Conservation (phyloP, 345 rosid species). For the Salix brachista region DNA sequence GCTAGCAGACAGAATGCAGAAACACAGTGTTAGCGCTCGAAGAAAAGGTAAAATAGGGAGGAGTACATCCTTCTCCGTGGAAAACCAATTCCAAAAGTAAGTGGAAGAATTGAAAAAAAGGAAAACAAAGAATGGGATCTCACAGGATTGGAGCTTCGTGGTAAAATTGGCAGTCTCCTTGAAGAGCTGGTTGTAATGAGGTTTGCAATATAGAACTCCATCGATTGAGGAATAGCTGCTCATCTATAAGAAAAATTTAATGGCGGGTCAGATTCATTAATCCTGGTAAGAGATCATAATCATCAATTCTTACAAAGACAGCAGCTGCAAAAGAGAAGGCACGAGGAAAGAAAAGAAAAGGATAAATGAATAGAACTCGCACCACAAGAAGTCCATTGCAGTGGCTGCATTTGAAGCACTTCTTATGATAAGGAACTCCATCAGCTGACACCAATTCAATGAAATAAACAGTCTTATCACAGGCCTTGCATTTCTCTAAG, state of each 20-base stretch:
- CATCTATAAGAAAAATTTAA: slow-evolving; percentile 38
- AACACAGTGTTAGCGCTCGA: background rate
- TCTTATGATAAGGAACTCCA: slow-evolving; percentile 74
- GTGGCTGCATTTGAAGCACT: slow-evolving; percentile 85
- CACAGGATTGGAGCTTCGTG: slow-evolving; percentile 47
- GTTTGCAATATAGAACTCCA: slow-evolving; percentile 74
- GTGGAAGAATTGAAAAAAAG: background rate
- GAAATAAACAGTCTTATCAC: slow-evolving; percentile 70
- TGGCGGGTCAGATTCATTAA: background rate
- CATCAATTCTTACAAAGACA: background rate
- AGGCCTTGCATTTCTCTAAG: slow-evolving; percentile 72
- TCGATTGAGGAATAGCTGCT: slow-evolving; percentile 65
- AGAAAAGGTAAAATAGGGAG: background rate
- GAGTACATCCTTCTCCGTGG: background rate
- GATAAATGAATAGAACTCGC: background rate
- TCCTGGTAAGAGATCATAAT: background rate
- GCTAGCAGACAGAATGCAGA: slow-evolving; percentile 26
- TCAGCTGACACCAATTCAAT: slow-evolving; percentile 69
- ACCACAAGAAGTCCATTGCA: slow-evolving; percentile 82
- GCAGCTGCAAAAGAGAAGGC: background rate
- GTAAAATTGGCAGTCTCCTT: slow-evolving; percentile 56
- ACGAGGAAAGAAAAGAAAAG: background rate
- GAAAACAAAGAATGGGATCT: background rate
- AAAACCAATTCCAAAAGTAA: background rate
- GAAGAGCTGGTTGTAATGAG: slow-evolving; percentile 82